Evolutionary conservation across 352 stramenopile species (phyloP).

Genomic region (Phytopythium boreale): DNA sequence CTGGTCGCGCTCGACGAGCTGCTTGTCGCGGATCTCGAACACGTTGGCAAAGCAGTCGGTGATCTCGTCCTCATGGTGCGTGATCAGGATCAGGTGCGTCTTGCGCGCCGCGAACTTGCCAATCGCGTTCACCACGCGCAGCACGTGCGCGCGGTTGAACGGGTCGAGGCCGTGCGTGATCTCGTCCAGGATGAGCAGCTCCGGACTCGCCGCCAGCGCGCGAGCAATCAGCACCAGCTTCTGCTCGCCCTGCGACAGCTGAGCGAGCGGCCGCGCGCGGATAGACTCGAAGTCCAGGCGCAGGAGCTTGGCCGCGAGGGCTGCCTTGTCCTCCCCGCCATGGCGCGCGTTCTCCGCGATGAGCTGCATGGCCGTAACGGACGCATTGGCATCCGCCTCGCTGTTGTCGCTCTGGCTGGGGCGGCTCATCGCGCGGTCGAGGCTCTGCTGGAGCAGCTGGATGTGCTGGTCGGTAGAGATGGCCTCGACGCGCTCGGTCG

Average conservation of each 20-base stretch:
- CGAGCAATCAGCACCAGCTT: slow-evolving; percentile 88
- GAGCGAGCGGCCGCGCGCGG: slow-evolving; percentile 42
- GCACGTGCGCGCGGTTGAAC: slow-evolving; percentile 71
- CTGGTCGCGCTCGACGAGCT: slow-evolving; percentile 39
- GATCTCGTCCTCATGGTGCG: slow-evolving; percentile 92
- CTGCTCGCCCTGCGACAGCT: slow-evolving; percentile 91
- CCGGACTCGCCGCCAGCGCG: slow-evolving; percentile 64
- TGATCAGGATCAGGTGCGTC: slow-evolving; percentile 88
- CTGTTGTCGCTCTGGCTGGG: not conserved
- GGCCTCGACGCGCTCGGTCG: slow-evolving; percentile 42
- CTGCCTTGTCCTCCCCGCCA: slow-evolving; percentile 26
- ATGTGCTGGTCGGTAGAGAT: slow-evolving; percentile 92
- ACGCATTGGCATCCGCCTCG: not conserved
- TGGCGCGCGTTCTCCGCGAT: slow-evolving; percentile 38
- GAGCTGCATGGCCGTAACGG: slow-evolving; percentile 26
- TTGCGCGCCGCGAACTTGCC: slow-evolving; percentile 34
- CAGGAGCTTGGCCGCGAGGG: slow-evolving; percentile 33
- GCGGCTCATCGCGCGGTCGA: slow-evolving; percentile 12
- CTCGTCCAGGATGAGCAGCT: slow-evolving; percentile 90
- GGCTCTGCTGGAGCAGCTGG: slow-evolving; percentile 50
- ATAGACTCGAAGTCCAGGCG: slow-evolving; percentile 26
- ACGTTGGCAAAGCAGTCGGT: slow-evolving; percentile 74
- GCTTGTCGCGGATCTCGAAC: slow-evolving; percentile 76
- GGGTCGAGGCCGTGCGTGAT: slow-evolving; percentile 90
- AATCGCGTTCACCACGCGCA: slow-evolving; percentile 78